phyloP scores from a whole-genome alignment of 177 flowering plant species.

The Telopea speciosissima region DNA sequence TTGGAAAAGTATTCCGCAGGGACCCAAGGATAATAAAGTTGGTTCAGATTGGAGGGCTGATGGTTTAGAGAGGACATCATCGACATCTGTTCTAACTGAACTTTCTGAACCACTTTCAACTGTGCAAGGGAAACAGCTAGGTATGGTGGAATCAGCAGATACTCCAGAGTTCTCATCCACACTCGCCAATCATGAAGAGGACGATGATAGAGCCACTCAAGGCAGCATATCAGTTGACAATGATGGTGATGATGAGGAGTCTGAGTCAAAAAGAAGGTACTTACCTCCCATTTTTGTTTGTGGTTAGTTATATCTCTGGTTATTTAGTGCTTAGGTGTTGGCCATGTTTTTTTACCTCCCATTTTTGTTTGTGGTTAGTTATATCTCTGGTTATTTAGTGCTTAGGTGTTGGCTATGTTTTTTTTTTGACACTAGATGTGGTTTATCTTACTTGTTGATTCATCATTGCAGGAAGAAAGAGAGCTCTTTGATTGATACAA shows the following conservation, averaged over 20 bases:
- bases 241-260: conserved; percentile 57
- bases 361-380: too few species aligned
- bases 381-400: neutral
- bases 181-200: conserved; percentile 51
- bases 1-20: conserved; percentile 37
- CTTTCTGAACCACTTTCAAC: conserved; percentile 46
- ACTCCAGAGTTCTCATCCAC: conserved; percentile 63
- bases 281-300: neutral
- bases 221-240: conserved; percentile 46
- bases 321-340: neutral
- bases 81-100: conserved; percentile 50
- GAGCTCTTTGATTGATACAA: conserved; percentile 37
- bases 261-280: conserved; percentile 64
- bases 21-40: conserved; percentile 31
- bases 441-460: neutral
- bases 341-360: neutral
- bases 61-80: conserved; percentile 50
- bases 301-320: too few species aligned
- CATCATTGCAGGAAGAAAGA: conserved; percentile 51
- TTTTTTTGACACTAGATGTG: neutral
- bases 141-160: conserved; percentile 39
- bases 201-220: conserved; percentile 50
- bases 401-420: neutral
- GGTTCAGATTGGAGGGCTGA: conserved; percentile 41
- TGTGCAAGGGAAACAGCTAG: conserved; percentile 32